These are phyloP conservation scores for Colletotrichum lupini DNA, from an alignment of 2,329 filamentous ascomycete species.

Conservation along the genomic window DNA sequence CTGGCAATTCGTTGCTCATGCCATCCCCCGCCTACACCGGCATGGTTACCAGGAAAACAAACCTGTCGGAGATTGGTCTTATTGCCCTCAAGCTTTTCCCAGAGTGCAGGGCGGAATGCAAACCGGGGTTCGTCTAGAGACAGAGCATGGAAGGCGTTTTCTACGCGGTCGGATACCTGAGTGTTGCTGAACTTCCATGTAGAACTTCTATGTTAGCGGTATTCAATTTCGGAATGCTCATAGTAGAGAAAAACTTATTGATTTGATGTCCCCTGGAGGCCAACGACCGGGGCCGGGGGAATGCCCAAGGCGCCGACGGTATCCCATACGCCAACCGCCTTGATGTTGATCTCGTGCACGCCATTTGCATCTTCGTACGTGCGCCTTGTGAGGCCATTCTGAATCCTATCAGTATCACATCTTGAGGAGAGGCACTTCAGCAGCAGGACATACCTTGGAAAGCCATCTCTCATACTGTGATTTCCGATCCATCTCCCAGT, in stretches of 20 bases:
- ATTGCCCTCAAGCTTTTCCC: conserved; percentile 57
- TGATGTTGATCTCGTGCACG: conserved; percentile 50
- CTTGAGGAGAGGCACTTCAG: no score
- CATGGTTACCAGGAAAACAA: conserved; percentile 79
- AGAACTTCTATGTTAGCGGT: neutral
- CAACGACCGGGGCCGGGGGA: conserved; percentile 42
- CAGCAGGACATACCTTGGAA: conserved; percentile 47
- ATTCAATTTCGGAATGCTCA: conserved; percentile 47
- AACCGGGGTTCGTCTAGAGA: conserved; percentile 66
- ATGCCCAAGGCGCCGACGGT: conserved; percentile 56
- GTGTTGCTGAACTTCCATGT: conserved; percentile 64
- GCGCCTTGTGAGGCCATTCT: conserved; percentile 44
- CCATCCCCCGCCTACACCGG: conserved; percentile 77
- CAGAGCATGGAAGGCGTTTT: conserved; percentile 69
- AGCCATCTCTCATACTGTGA: conserved; percentile 54
- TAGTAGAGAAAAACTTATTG: conserved; percentile 54
- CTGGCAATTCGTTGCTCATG: conserved; percentile 57
- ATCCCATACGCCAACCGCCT: conserved; percentile 50
- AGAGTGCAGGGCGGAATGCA: conserved; percentile 64
- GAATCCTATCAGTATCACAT: neutral
- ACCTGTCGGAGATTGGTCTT: conserved; percentile 59
- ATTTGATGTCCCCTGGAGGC: conserved; percentile 48
- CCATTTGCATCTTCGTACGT: conserved; percentile 49
- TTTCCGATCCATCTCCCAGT: neutral
- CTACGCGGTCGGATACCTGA: conserved; percentile 60